Evolutionary conservation across 1,284 basidiomycete genomes (phyloP).

Genomic region (Malassezia cuniculi): DNA sequence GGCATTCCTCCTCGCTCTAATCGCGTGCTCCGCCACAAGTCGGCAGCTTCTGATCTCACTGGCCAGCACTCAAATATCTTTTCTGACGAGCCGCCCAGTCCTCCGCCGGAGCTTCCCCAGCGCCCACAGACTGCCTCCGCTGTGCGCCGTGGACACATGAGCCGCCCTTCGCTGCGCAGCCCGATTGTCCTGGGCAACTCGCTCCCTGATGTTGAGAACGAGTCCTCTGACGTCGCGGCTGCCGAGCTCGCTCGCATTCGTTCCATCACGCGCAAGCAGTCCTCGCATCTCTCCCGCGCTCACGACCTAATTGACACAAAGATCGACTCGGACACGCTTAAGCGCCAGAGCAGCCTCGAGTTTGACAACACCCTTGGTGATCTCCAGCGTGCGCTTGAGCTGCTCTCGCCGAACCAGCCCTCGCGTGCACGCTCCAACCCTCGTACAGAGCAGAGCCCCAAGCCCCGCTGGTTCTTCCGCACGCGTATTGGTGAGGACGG

Average conservation of each 20-base stretch:
- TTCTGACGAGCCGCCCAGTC: too few species aligned
- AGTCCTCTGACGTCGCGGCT: too few species aligned
- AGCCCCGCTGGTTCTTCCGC: not conserved
- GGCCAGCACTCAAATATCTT: too few species aligned
- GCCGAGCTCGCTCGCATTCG: not conserved
- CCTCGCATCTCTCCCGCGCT: not conserved
- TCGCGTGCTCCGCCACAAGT: too few species aligned
- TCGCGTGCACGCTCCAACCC: not conserved
- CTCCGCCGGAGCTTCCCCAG: too few species aligned
- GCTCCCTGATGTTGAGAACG: conserved; percentile 1
- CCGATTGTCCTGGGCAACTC: conserved; percentile 7
- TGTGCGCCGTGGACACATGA: not conserved
- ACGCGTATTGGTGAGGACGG: too few species aligned
- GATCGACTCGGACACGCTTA: conserved; percentile 3
- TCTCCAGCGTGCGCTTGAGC: conserved; percentile 13
- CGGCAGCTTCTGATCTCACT: too few species aligned
- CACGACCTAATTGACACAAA: not conserved
- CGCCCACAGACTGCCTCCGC: too few species aligned
- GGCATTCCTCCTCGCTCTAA: too few species aligned
- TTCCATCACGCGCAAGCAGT: not conserved
- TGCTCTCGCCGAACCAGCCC: conserved; percentile 5
- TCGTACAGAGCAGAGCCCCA: not conserved
- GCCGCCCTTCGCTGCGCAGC: conserved; percentile 5
- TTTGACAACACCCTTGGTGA: conserved; percentile 14
- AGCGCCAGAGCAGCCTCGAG: conserved; percentile 8